Percentiles rank a stretch among this genome's conserved stretches.
Conservation (phyloP, 306 rosid species). For the Citrullus amarus region DNA sequence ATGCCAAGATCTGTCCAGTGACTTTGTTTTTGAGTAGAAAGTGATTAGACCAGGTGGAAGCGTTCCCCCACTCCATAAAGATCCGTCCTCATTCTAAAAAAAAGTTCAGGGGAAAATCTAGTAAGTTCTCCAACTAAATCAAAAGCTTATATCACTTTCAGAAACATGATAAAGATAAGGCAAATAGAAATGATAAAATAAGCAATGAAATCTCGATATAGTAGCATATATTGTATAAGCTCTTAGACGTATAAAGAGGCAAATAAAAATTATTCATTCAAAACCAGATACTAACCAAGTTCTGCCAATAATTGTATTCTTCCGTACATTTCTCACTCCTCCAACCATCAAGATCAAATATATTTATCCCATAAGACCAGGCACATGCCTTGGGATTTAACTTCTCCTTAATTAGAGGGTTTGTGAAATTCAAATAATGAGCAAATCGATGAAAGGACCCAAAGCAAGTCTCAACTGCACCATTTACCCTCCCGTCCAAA, state of each 20-base stretch:
- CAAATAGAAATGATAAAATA: neutral
- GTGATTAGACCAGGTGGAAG: slow-evolving; percentile 80
- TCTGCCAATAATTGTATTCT: slow-evolving; percentile 87
- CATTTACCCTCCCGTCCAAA: slow-evolving; percentile 89
- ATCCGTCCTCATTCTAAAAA: slow-evolving; percentile 60
- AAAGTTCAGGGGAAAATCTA: slow-evolving; percentile 5
- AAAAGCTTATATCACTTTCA: neutral
- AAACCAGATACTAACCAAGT: slow-evolving; percentile 40
- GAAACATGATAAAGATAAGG: neutral
- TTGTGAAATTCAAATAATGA: slow-evolving; percentile 80
- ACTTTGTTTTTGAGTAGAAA: slow-evolving; percentile 78
- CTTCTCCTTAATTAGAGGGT: slow-evolving; percentile 60
- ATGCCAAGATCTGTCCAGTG: slow-evolving; percentile 96
- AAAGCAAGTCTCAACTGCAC: slow-evolving; percentile 95
- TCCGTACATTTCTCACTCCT: slow-evolving; percentile 77
- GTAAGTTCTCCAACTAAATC: neutral
- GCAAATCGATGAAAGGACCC: slow-evolving; percentile 84
- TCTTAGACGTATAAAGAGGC: neutral
- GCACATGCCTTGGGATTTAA: slow-evolving; percentile 90
- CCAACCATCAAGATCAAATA: slow-evolving; percentile 98
- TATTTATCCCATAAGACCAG: slow-evolving; percentile 91
- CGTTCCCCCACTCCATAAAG: slow-evolving; percentile 62
- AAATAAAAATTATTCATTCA: neutral
- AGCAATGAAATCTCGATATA: neutral
- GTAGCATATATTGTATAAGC: neutral